Base-by-base conservation (phyloP, 129 eudicot genomes). In the Smallanthus sonchifolius region DNA sequence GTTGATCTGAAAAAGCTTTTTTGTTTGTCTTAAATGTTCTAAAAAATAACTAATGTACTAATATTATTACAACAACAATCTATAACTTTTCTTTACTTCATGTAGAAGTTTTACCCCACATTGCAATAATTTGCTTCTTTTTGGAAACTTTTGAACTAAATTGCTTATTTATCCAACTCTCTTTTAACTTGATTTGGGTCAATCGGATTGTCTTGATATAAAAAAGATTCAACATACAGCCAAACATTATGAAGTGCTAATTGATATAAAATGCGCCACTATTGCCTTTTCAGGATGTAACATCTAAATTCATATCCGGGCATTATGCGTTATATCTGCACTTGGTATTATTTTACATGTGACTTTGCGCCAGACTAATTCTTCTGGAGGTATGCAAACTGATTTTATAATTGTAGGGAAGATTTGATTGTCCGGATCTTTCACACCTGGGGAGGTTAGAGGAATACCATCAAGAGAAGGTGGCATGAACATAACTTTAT, bases 381-480 rank as follows among this genome's bases (percentile, higher is more conserved):
- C 91, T 19, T 85, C 92, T 34, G 96, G 96, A 2, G 91, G 84
- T 42, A 87, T 42, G 4, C 13, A 19, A 72, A 54, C n/a, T n/a
- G n/a, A n/a, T 38, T 64, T 51, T 4, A 72, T 24, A 40, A n/a
- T 77, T 15, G 32, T 39, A 92, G 97, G 97, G 97, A 42, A 73
- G 86, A 44, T 89, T 92, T 82, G 96, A 92, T 74, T 92, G 68
- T 70, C 89, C 8, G 97, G 96, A 82, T 92, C 93, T 20, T 87
- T 85, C 69, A 82, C 89, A 36, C 94, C 96, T 20, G 54, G 83
- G 2, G 88, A 82, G 69, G 69, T 75, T 67, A 89, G 84, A 57
- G 94, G 84, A 65, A 14, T 87, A 10, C 42, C 49, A 16, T 73
- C 86, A 36, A 84, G 89, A 60, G 82, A 78, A 78, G 77, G 82